Percentiles rank a stretch among this genome's conserved stretches.
Conservation (phyloP, 441 rosid genomes). For the Adansonia madagascariensis region DNA sequence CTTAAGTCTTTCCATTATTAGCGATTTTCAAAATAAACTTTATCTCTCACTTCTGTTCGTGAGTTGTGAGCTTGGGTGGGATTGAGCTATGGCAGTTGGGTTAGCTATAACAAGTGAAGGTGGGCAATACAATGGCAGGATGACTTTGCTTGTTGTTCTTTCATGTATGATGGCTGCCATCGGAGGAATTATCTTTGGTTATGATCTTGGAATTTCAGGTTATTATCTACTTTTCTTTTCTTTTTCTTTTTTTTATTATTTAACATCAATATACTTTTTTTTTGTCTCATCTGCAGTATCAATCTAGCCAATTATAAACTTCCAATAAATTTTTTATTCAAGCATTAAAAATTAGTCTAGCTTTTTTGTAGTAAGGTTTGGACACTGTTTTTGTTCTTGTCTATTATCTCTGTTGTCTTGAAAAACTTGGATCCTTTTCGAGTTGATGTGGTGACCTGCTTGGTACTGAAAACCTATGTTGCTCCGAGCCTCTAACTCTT, state of each 20-base stretch:
- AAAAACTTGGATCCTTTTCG: too few species aligned
- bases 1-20: neutral
- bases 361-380: too few species aligned
- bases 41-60: neutral
- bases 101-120: slow-evolving; percentile 19
- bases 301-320: neutral
- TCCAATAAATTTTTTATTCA: neutral
- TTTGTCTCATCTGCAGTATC: neutral
- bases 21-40: neutral
- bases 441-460: too few species aligned
- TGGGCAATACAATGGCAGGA: slow-evolving; percentile 41
- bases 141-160: slow-evolving; percentile 44
- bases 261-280: neutral
- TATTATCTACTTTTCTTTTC: neutral
- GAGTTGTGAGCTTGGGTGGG: neutral
- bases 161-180: slow-evolving; percentile 62
- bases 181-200: slow-evolving; percentile 68
- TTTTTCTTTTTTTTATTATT: neutral
- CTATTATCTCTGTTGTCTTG: too few species aligned
- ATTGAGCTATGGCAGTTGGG: slow-evolving; percentile 1
- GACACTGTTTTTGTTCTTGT: too few species aligned
- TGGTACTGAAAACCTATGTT: too few species aligned
- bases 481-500: too few species aligned
- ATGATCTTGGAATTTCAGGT: slow-evolving; percentile 66
- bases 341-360: too few species aligned